Base-by-base conservation (phyloP, 140 eudicot genomes). In the Erigeron philadelphicus region DNA sequence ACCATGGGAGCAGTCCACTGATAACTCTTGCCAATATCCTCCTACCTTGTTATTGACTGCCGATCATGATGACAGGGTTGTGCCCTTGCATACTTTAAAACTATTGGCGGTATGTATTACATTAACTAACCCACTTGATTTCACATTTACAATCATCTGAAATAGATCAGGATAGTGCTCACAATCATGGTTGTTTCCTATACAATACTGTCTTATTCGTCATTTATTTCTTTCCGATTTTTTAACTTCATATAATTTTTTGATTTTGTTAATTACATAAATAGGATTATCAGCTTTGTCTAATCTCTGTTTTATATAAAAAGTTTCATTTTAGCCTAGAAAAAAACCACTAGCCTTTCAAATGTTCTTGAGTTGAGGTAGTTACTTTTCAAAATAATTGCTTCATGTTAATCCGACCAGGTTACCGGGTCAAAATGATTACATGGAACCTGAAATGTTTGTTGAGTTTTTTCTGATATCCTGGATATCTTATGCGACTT, bases 21-120 rank as follows among this genome's bases (percentile, higher is more conserved):
- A 68, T 75, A n/a, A 60, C 74, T 58, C 76, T n/a, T 46, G 72
- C 70, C 96, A 89, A 68, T 94, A 94, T 75, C 99, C 99, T 4
- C 76, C 99, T 52, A 94, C 95, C 42, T 82, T 94, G 87, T 61
- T 94, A 76, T 76, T 94, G 83, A 94, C 99, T 31, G 99, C 99
- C 25, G 99, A 94, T 80, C 99, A 94, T 45, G 99, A 94, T 71
- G 99, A 94, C 72, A 86, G 99, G 57, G 99, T 94, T 53, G 99
- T 94, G 60, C 97, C 99, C 57, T 81, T 94, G 68, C 99, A 94
- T 83, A 86, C 99, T 23, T 78, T 94, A 61, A 94, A 94, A 66
- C 76, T 87, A 46, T 75, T 94, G 74, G 99, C 99, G 81, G 99
- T 94, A 76, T 6, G 88, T 75, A 56, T 68, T 54, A 69, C 41